Percentiles rank a stretch among this genome's conserved stretches.
Evolutionary conservation across 768 basidiomycete genomes (phyloP).

Genomic region (Auricularia heimuer): DNA sequence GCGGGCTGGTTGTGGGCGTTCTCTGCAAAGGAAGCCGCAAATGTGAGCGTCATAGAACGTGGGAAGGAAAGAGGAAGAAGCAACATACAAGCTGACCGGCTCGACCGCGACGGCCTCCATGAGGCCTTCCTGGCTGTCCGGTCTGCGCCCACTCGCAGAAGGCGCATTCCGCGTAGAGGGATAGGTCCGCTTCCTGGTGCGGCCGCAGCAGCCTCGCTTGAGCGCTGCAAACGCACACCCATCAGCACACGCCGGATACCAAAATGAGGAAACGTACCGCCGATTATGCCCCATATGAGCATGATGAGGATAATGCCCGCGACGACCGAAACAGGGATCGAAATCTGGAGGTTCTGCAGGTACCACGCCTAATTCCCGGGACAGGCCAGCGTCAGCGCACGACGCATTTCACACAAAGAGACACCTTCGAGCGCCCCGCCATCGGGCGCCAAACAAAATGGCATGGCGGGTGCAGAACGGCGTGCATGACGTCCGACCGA

Average conservation of each 20-base stretch:
- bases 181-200: not conserved
- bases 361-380: slow-evolving; percentile 51
- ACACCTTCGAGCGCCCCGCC: too few relatives aligned
- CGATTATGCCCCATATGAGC: slow-evolving; percentile 40
- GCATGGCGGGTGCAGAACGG: not conserved
- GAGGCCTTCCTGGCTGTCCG: not conserved
- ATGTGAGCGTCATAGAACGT: not conserved
- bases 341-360: slow-evolving; percentile 61
- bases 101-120: not conserved
- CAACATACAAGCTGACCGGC: not conserved
- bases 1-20: not conserved
- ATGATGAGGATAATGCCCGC: slow-evolving; percentile 53
- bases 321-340: slow-evolving; percentile 70
- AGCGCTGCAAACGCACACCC: not conserved
- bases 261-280: not conserved
- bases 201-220: not conserved
- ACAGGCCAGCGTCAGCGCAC: not conserved
- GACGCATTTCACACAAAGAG: too few relatives aligned
- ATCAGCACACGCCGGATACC: too few relatives aligned
- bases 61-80: not conserved
- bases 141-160: not conserved
- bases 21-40: not conserved
- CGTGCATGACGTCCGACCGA: not conserved
- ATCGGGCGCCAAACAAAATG: not conserved
- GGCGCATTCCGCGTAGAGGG: not conserved